Conservation (phyloP, 1,284 basidiomycete species). For the Trichosporon asahii region DNA sequence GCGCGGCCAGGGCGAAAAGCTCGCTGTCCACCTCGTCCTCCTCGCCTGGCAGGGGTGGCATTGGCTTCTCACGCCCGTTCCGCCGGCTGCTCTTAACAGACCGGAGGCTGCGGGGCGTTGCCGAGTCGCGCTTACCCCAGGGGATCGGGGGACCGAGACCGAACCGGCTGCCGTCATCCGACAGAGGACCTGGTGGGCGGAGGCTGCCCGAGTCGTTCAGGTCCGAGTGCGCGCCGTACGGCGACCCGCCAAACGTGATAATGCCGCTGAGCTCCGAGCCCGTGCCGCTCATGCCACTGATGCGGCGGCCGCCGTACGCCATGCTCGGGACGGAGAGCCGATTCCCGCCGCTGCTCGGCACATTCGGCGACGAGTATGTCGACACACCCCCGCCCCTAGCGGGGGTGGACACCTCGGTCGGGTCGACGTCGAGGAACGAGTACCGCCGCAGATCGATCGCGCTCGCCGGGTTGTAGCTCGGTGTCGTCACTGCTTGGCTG, state of each 20-base stretch:
- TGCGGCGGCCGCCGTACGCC: slow-evolving; percentile 2
- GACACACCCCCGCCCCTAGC: slow-evolving; percentile 9
- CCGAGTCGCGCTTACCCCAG: slow-evolving; percentile 22
- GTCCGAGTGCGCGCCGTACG: slow-evolving; percentile 4
- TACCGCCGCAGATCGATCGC: slow-evolving; percentile 15
- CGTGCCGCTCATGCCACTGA: neutral
- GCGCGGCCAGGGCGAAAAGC: slow-evolving; percentile 30
- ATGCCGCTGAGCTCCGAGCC: slow-evolving; percentile 3
- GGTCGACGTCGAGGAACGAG: slow-evolving; percentile 20
- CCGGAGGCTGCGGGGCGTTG: slow-evolving; percentile 12
- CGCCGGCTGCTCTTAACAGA: slow-evolving; percentile 10
- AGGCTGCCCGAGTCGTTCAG: neutral
- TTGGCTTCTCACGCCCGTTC: neutral
- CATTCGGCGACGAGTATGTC: slow-evolving; percentile 8
- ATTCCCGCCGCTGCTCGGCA: neutral
- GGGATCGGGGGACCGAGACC: slow-evolving; percentile 22
- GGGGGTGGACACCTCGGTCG: slow-evolving; percentile 14
- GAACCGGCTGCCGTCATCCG: slow-evolving; percentile 14
- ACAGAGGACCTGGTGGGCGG: neutral
- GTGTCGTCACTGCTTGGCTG: slow-evolving; percentile 6
- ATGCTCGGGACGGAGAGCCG: neutral
- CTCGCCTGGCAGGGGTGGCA: neutral
- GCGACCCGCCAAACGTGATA: slow-evolving; percentile 6
- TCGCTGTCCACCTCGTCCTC: slow-evolving; percentile 36
- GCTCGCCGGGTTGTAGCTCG: slow-evolving; percentile 1